A percentile compares a stretch with the other conserved stretches of the same genome.
Evolutionary conservation across 2,329 filamentous ascomycete species (phyloP).

Genomic region (Aspergillus sp.): DNA sequence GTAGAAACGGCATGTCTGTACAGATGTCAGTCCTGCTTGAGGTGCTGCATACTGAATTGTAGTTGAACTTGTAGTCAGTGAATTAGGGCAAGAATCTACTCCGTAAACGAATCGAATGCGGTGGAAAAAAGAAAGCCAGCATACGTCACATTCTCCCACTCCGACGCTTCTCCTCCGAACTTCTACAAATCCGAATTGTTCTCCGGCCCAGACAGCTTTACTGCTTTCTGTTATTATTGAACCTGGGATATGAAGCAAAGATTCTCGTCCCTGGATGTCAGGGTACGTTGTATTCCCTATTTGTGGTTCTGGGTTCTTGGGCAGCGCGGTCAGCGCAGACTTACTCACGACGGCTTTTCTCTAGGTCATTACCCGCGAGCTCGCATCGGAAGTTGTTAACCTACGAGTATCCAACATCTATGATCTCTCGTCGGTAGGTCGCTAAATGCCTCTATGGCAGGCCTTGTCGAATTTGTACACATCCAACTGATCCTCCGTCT

Average conservation of each 20-base stretch:
- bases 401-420: slow-evolving; percentile 90
- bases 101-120: too few species aligned
- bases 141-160: too few species aligned
- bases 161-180: too few species aligned
- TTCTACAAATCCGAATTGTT: slow-evolving; percentile 6
- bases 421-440: slow-evolving; percentile 69
- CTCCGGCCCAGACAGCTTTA: slow-evolving; percentile 4
- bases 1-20: too few species aligned
- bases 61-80: too few species aligned
- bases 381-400: slow-evolving; percentile 64
- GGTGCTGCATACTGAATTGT: too few species aligned
- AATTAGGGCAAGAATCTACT: too few species aligned
- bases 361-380: slow-evolving; percentile 89
- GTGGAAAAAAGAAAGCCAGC: too few species aligned
- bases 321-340: slow-evolving; percentile 1
- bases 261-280: slow-evolving; percentile 51
- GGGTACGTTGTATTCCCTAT: slow-evolving; percentile 29
- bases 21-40: too few species aligned
- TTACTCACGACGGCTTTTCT: background rate
- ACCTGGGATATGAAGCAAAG: slow-evolving; percentile 47
- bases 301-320: background rate
- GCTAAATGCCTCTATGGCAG: background rate
- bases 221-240: slow-evolving; percentile 7
- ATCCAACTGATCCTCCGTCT: background rate
- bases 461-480: too few species aligned